phyloP scores from a whole-genome alignment of 495 filamentous ascomycete genomes.

The Tuber melanosporum region DNA sequence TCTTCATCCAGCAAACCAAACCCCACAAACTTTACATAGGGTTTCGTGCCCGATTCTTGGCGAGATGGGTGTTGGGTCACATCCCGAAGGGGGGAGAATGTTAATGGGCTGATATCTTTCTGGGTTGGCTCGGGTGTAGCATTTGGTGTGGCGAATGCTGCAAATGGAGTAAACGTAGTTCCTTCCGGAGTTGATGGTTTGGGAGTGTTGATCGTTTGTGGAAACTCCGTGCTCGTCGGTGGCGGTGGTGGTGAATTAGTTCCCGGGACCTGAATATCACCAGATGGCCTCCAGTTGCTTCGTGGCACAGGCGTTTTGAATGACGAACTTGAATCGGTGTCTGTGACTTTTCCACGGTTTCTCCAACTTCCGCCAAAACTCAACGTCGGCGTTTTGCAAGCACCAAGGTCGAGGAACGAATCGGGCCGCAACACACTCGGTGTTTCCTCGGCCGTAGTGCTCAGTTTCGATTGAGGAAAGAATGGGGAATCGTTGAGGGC shows the following conservation, averaged over 20 bases:
- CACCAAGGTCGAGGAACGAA: slow-evolving; percentile 21
- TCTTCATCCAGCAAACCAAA: slow-evolving; percentile 20
- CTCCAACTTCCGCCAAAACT: not conserved
- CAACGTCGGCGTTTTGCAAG: slow-evolving; percentile 10
- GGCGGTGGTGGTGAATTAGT: not conserved
- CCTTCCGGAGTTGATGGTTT: slow-evolving; percentile 13
- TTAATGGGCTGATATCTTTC: slow-evolving; percentile 10
- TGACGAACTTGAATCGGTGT: slow-evolving; percentile 7
- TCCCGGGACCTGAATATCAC: not conserved
- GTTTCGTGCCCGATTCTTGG: slow-evolving; percentile 3
- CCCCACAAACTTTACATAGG: slow-evolving; percentile 12
- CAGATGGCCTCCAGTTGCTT: not conserved
- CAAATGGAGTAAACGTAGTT: slow-evolving; percentile 31
- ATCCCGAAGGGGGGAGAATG: slow-evolving; percentile 7
- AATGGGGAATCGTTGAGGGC: slow-evolving; percentile 34
- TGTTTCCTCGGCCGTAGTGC: slow-evolving; percentile 13
- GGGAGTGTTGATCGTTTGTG: not conserved
- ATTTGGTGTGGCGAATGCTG: slow-evolving; percentile 31
- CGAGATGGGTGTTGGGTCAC: not conserved
- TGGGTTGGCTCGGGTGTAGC: slow-evolving; percentile 18
- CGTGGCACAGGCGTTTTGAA: slow-evolving; percentile 19
- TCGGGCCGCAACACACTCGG: slow-evolving; percentile 22
- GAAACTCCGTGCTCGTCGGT: not conserved
- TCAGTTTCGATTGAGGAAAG: slow-evolving; percentile 6
- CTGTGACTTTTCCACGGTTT: not conserved